Conservation (phyloP, 2,329 filamentous ascomycete species). For the Colletotrichum sp. region DNA sequence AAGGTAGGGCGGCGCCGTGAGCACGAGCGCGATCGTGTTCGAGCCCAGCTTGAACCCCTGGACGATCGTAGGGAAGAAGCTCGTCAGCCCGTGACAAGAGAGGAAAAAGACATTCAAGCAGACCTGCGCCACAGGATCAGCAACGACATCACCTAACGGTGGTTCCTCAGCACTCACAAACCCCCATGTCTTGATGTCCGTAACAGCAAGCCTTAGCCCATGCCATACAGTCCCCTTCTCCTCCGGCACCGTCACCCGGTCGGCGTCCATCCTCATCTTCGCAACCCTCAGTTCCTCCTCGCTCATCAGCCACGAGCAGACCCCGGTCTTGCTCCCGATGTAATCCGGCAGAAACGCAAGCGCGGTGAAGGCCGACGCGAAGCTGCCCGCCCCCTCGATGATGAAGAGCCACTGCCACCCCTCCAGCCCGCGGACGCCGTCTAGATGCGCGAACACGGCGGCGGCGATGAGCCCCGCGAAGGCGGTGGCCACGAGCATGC, state of each 20-base stretch:
- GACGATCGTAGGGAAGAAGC: slow-evolving; percentile 30
- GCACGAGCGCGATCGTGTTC: slow-evolving; percentile 33
- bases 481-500: slow-evolving; percentile 31
- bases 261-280: slow-evolving; percentile 16
- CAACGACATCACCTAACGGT: not conserved
- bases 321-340: slow-evolving; percentile 12
- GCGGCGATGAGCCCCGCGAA: slow-evolving; percentile 50
- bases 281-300: slow-evolving; percentile 22
- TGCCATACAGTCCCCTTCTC: slow-evolving; percentile 16
- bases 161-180: slow-evolving; percentile 22
- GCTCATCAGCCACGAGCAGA: slow-evolving; percentile 19
- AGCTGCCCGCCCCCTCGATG: slow-evolving; percentile 59
- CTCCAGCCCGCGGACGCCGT: slow-evolving; percentile 57
- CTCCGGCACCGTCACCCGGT: slow-evolving; percentile 26
- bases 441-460: slow-evolving; percentile 41
- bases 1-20: slow-evolving; percentile 32
- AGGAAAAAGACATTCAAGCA: slow-evolving; percentile 26
- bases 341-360: slow-evolving; percentile 28
- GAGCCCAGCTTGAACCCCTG: slow-evolving; percentile 36
- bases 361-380: slow-evolving; percentile 24
- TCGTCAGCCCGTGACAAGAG: slow-evolving; percentile 27
- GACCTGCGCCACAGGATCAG: not conserved
- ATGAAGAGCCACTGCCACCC: slow-evolving; percentile 77
- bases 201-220: slow-evolving; percentile 26
- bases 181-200: slow-evolving; percentile 28